Base-by-base conservation (phyloP, 2,329 filamentous ascomycete species). In the Lecanoromycetidae sp. region DNA sequence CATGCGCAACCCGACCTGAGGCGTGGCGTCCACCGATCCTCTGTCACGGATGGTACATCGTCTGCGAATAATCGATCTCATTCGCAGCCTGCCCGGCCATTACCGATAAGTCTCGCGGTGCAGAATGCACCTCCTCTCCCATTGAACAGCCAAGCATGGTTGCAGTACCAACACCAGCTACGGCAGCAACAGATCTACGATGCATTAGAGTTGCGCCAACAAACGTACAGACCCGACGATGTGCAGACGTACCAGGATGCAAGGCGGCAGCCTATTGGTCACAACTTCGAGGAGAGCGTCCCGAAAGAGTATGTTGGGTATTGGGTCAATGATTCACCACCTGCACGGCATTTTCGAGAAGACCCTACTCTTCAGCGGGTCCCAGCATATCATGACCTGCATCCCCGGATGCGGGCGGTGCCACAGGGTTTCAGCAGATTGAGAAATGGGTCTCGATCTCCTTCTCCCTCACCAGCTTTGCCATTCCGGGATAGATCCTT, bases 61-160 rank as follows among this genome's bases (percentile, higher is more conserved):
- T 63, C 63, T 27, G 61, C 61, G 25, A 66, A 63, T 19, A 51
- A 70, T 25, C 60, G 69, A 46, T 68, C 69, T n/a, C 69, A 71
- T 20, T 71, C 69, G n/a, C 68, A 71, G 48, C 69, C 69, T 44
- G 67, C 69, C n/a, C 61, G 69, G 13, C 45, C 64, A n/a, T 54
- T 68, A 15, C 62, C 64, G 43, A n/a, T 47, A 17, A 44, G 27
- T 25, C 7, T 49, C 5, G 25, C 34, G 13, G 20, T 33, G 8
- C 52, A 40, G 6, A 51, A 46, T 30, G 37, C 41, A 9, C 41
- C 43, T 23, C 44, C 50, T 23, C 27, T 53, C 25, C 52, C 50
- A n/a, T 15, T 48, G 27, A 49, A 47, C 10, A 48, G 39, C 26
- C 35, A 43, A 34, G 41, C 34, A 13, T 42, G 52, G 20, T 37